A percentile compares a stretch with the other conserved stretches of the same genome.
Conservation (phyloP, 169 alveolate species). For the Cryptosporidium sp. region DNA sequence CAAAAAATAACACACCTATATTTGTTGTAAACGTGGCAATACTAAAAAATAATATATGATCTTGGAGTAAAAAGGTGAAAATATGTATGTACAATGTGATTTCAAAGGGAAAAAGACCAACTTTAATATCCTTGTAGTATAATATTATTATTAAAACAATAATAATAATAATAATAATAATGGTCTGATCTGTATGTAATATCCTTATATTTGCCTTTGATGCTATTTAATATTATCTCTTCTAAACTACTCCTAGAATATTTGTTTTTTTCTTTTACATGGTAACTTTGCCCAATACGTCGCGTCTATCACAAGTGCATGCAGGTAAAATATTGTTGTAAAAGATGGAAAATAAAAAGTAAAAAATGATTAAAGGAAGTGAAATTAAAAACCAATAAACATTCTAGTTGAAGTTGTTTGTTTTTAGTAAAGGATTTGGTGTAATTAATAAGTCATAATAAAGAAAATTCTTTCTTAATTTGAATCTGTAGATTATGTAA, state of each 20-base stretch:
- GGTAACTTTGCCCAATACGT: conserved; percentile 17
- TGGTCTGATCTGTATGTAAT: neutral
- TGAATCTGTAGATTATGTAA: conserved; percentile 19
- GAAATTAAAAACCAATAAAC: neutral
- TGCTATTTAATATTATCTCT: neutral
- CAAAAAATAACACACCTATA: neutral
- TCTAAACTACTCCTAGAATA: neutral
- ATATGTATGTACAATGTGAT: neutral
- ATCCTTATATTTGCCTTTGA: neutral
- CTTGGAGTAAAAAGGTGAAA: conserved; percentile 13
- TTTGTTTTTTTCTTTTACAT: neutral
- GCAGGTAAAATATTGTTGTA: neutral
- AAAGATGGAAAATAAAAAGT: neutral
- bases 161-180: neutral
- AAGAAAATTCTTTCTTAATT: neutral
- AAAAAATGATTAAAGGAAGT: neutral
- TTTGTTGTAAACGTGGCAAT: neutral
- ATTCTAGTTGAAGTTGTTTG: neutral
- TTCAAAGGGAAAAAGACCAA: neutral
- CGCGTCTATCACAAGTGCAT: conserved; percentile 1
- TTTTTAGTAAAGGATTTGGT: neutral
- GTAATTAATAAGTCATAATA: neutral
- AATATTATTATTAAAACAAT: neutral
- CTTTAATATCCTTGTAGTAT: neutral
- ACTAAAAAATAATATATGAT: neutral